phyloP scores from a whole-genome alignment of 176 grass and related monocot genomes.

The Triticum aestivum region DNA sequence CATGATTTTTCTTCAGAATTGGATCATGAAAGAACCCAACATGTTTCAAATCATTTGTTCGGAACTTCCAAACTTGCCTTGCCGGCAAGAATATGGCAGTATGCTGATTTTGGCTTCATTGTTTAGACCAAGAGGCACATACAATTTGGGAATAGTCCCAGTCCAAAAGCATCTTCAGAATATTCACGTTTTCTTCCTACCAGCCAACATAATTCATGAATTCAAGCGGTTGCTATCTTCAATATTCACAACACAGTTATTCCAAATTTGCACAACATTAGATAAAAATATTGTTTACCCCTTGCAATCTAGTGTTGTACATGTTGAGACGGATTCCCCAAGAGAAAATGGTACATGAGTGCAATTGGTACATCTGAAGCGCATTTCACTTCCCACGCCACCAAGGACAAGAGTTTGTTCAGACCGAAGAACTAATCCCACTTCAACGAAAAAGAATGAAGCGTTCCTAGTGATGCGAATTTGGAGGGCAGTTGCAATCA shows the following conservation, averaged over 20 bases:
- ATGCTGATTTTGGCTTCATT: background rate
- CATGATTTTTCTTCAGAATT: background rate
- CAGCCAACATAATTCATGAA: background rate
- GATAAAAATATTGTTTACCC: background rate
- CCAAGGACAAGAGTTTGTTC: background rate
- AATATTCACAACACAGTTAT: background rate
- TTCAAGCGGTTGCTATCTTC: background rate
- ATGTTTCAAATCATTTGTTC: background rate
- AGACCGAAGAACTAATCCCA: background rate
- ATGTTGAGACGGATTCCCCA: background rate
- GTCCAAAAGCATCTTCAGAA: conserved; percentile 11
- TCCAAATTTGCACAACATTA: background rate
- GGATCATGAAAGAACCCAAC: background rate
- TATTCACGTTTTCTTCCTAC: background rate
- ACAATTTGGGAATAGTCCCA: background rate
- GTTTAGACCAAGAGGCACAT: background rate
- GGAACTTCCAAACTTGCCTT: background rate
- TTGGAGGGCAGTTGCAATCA: background rate
- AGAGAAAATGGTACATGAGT: background rate
- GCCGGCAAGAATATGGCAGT: background rate
- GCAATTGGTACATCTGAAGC: conserved; percentile 5
- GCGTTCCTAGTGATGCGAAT: background rate
- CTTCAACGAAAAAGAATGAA: conserved; percentile 17
- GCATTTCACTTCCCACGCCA: background rate
- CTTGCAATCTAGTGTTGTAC: background rate